phyloP scores from a whole-genome alignment of 331 rosid genomes.

The Rhamnella rubrinervis region DNA sequence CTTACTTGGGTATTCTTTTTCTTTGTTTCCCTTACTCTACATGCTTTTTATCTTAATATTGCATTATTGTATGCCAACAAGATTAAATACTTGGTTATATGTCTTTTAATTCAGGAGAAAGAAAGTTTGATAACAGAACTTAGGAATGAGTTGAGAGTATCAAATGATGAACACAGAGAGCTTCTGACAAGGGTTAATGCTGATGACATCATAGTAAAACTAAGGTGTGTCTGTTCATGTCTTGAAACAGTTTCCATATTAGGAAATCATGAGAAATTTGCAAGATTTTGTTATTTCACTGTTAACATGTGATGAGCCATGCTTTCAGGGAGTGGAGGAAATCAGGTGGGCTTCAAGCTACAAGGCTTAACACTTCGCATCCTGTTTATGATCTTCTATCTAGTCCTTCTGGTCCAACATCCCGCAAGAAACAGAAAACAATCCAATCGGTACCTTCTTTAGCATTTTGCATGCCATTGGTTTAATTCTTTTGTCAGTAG shows the following conservation, averaged over 20 bases:
- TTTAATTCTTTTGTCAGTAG: conserved; percentile 15
- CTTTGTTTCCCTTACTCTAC: conserved; percentile 12
- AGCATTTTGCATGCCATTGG: conserved; percentile 9
- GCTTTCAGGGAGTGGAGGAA: conserved; percentile 87
- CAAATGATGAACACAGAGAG: conserved; percentile 95
- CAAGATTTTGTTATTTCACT: conserved; percentile 8
- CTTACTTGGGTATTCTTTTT: conserved; percentile 73
- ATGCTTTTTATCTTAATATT: conserved; percentile 1
- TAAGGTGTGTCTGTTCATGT: conserved; percentile 48
- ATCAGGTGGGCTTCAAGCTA: conserved; percentile 61
- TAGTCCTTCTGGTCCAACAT: conserved; percentile 70
- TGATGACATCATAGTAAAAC: conserved; percentile 75
- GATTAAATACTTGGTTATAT: conserved; percentile 13
- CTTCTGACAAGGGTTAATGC: conserved; percentile 79
- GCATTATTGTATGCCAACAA: conserved; percentile 11
- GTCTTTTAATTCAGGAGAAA: conserved; percentile 62
- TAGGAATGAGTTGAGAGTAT: conserved; percentile 98
- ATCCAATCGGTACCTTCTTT: conserved; percentile 60
- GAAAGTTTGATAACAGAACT: conserved; percentile 96
- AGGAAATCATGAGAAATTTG: conserved; percentile 2
- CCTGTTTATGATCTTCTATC: conserved; percentile 66
- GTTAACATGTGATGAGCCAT: conserved; percentile 26
- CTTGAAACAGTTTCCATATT: conserved; percentile 20
- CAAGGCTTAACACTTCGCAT: conserved; percentile 62
- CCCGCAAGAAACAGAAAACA: conserved; percentile 88